These are phyloP conservation scores for Scopulariopsis brevicaulis DNA, from an alignment of 2,329 filamentous ascomycete species.

Conservation along the genomic window DNA sequence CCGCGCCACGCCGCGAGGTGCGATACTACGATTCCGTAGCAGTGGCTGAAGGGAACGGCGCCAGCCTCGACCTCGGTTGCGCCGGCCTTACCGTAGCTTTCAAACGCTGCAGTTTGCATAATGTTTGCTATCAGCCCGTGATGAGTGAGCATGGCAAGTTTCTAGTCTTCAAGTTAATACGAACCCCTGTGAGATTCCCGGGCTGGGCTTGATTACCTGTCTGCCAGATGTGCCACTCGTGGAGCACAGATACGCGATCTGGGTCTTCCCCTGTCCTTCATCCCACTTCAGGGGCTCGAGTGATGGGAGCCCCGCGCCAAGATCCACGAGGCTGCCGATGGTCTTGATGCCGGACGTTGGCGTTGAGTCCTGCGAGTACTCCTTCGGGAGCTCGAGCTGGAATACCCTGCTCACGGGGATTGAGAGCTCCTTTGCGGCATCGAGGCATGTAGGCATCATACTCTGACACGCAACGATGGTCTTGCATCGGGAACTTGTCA, in stretches of 20 bases:
- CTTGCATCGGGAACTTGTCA: background rate
- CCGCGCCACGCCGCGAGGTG: background rate
- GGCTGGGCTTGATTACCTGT: too few relatives aligned
- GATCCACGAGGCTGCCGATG: background rate
- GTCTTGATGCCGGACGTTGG: background rate
- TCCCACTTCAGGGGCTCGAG: background rate
- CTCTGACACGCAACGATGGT: background rate
- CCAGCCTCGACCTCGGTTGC: background rate
- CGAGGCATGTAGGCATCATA: background rate
- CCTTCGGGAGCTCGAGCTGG: background rate
- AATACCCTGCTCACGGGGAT: background rate
- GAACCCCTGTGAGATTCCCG: too few relatives aligned
- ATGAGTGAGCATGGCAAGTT: background rate
- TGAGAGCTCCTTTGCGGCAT: background rate
- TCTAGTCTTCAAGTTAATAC: background rate
- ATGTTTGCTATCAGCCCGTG: background rate
- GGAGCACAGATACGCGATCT: background rate
- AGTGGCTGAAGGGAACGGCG: background rate
- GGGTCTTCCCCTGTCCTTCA: background rate
- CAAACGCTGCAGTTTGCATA: background rate
- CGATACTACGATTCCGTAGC: background rate
- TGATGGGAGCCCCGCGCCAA: background rate
- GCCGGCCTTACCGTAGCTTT: background rate
- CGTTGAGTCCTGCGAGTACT: background rate
- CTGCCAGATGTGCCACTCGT: background rate